phyloP scores from a whole-genome alignment of 768 basidiomycete species.

The Boletales sp. region DNA sequence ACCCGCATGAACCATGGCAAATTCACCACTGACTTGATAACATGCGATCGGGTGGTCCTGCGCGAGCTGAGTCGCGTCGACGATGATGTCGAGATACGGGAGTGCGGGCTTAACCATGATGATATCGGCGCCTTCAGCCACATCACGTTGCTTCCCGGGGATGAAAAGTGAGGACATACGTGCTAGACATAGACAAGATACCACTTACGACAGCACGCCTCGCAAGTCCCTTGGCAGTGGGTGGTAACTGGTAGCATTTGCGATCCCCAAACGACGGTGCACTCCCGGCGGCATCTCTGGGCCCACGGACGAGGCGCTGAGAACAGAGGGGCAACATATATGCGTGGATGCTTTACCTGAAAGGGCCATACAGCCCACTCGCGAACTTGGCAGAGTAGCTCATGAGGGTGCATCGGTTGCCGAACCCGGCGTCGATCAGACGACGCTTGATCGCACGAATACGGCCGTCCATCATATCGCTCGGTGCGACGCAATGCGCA shows the following conservation, averaged over 20 bases:
- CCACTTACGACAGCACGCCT: conserved; percentile 83
- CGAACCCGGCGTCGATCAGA: conserved; percentile 79
- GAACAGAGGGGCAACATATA: neutral
- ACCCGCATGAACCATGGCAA: conserved; percentile 94
- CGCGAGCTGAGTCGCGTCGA: conserved; percentile 78
- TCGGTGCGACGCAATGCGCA: conserved; percentile 97
- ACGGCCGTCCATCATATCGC: conserved; percentile 99
- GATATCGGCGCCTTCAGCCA: conserved; percentile 90
- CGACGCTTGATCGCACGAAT: conserved; percentile 84
- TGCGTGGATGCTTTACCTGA: conserved; percentile 56
- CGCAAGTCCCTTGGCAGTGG: conserved; percentile 83
- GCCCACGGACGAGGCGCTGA: too few relatives aligned
- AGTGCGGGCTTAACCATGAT: conserved; percentile 98
- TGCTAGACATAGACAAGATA: neutral
- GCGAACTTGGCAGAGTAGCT: conserved; percentile 98
- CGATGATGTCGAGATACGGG: conserved; percentile 95
- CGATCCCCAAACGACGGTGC: conserved; percentile 93
- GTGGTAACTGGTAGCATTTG: conserved; percentile 98
- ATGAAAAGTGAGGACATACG: neutral
- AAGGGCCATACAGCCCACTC: conserved; percentile 91
- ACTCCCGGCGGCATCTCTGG: conserved; percentile 98
- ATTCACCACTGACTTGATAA: conserved; percentile 97
- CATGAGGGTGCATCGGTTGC: conserved; percentile 92
- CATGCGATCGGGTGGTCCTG: conserved; percentile 87
- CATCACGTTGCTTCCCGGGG: conserved; percentile 71